phyloP scores from a whole-genome alignment of 768 basidiomycete genomes.

The Psilocybe cubensis region DNA sequence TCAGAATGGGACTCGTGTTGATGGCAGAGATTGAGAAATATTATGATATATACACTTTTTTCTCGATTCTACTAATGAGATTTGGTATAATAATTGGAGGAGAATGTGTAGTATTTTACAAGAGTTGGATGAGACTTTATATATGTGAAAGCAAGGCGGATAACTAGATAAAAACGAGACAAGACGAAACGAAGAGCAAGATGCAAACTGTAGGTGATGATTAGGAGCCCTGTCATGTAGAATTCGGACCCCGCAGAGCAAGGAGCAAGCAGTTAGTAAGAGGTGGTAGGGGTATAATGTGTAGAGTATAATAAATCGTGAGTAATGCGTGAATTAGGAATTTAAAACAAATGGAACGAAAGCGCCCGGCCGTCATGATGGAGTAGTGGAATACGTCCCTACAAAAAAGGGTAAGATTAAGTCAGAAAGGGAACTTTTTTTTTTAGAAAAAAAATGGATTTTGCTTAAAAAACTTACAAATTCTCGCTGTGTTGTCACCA shows the following conservation, averaged over 20 bases:
- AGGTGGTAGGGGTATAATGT: not conserved
- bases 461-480: constrained; percentile 43
- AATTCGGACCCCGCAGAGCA: not conserved
- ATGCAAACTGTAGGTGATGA: constrained; percentile 2
- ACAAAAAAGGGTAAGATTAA: not conserved
- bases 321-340: not conserved
- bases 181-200: constrained; percentile 6
- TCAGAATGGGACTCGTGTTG: constrained; percentile 46
- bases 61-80: not conserved
- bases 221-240: not conserved
- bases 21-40: constrained; percentile 8
- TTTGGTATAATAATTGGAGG: constrained; percentile 8
- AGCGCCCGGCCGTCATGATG: not conserved
- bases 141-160: constrained; percentile 5
- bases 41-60: not conserved
- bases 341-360: too few species aligned
- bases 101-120: not conserved
- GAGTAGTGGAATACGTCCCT: constrained; percentile 16
- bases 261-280: not conserved
- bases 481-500: constrained; percentile 52
- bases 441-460: not conserved
- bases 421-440: not conserved
- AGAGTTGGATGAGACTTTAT: not conserved
- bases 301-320: not conserved
- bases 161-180: constrained; percentile 4